Evolutionary conservation across 2,329 filamentous ascomycete genomes (phyloP).

Genomic region (Akanthomyces lecanii): DNA sequence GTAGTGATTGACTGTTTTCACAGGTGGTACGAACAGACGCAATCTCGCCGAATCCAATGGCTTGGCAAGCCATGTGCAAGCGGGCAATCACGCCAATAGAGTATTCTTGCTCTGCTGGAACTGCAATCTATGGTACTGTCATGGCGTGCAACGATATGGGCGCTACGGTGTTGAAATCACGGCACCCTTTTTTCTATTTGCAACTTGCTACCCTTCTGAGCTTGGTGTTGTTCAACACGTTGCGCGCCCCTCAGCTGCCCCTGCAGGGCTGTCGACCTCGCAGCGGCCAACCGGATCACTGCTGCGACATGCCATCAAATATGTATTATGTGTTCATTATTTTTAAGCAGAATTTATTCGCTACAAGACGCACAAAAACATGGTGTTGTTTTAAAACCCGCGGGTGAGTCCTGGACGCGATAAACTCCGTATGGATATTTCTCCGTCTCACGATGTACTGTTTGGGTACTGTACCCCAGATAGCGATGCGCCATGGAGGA

Average conservation of each 20-base stretch:
- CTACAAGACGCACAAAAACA: too few relatives aligned
- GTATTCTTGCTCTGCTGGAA: not conserved
- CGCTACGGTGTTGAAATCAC: not conserved
- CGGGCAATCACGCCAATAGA: not conserved
- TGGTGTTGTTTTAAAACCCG: not conserved
- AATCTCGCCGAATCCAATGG: not conserved
- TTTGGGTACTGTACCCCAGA: constrained; percentile 5
- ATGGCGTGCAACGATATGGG: too few relatives aligned
- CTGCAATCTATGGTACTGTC: not conserved
- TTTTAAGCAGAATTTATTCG: too few relatives aligned
- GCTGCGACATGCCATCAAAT: not conserved
- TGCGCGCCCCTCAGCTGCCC: not conserved
- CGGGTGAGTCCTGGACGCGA: too few relatives aligned
- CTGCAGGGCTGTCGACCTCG: not conserved
- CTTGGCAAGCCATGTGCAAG: not conserved
- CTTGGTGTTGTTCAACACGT: not conserved
- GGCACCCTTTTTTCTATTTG: constrained; percentile 3
- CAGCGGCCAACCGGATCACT: not conserved
- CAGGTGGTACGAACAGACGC: not conserved
- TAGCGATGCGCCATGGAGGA: not conserved
- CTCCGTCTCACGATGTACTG: not conserved
- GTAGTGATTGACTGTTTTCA: not conserved
- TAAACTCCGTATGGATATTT: not conserved
- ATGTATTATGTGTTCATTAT: not conserved
- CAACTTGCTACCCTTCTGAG: constrained; percentile 5